These are phyloP conservation scores for Venturia pyrina DNA, from an alignment of 2,329 filamentous ascomycete species.

Conservation along the genomic window DNA sequence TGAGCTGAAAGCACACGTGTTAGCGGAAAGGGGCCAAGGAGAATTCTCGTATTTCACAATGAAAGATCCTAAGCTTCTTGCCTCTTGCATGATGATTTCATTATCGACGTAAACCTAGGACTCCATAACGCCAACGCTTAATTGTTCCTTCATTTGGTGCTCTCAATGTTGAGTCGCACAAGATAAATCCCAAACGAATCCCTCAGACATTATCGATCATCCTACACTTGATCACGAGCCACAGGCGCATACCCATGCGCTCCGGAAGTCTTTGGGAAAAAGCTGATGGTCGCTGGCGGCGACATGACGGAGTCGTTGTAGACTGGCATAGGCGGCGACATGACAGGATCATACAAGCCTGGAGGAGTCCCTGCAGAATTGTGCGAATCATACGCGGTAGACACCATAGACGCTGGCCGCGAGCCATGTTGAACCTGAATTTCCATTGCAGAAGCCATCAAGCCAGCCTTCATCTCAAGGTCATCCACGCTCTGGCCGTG, in stretches of 20 bases:
- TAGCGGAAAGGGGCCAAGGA: not conserved
- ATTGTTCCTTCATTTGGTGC: not conserved
- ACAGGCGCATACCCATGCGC: not conserved
- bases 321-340: not conserved
- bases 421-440: not conserved
- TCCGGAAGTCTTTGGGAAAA: not conserved
- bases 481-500: not conserved
- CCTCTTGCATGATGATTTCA: not conserved
- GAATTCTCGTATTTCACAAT: not conserved
- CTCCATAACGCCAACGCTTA: not conserved
- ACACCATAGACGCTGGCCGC: not conserved
- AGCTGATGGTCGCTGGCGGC: not conserved
- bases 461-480: slow-evolving; percentile 1
- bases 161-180: not conserved
- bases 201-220: not conserved
- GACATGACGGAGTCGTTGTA: not conserved
- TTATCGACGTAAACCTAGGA: not conserved
- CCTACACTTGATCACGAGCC: not conserved
- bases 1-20: not conserved
- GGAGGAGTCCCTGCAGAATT: not conserved
- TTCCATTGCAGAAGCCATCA: not conserved
- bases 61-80: not conserved
- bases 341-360: not conserved
- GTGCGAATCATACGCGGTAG: not conserved
- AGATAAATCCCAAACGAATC: not conserved